Evolutionary conservation across 805 yeast genomes (phyloP), one percentile per base, ranked within the genome.

Genomic region (Candida krabiensis): DNA sequence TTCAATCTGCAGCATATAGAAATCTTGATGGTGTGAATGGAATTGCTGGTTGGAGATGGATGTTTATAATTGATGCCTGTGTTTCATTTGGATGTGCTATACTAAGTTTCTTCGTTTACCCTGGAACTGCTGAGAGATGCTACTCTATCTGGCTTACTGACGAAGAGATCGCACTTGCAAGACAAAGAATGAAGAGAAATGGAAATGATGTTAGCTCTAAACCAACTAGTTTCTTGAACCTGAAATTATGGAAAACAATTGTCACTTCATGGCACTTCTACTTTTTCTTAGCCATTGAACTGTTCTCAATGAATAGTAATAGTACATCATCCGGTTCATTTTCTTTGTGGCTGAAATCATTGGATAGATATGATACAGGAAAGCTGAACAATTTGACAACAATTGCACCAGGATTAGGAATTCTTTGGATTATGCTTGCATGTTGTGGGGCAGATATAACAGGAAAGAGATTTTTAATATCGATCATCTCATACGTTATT

Each of bases 31-130:
- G 42, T 38, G 40, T 37, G 11, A 44, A 39, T 26, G 56, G 56
- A 2, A 36, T 46, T 5, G 46, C 43, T 77, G 75, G 77, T 14
- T 73, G 79, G 78, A 59, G 76, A 41, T 76, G 77, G 73, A 62
- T 75, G 37, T 77, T 67, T 52, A 64, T 77, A 38, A 64, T 77
- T 31, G 82, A 77, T 46, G 77, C 75, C 1, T 52, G 66, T 11
- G 51, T 62, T 18, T 54, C 63, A 19, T 40, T 61, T 9, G 61
- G 56, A 2, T 56, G 73, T 26, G 75, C 67, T 1, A 33, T 70
- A 16, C 67, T 68, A 40, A 70, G 75, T 1, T 50, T 71, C 55
- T 44, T 65, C 30, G 64, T 60, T 11, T 64, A 64, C 42, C 77
- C 78, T 24, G 69, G 70, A 46, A 66, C 73, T 5, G 77, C 78